Evolutionary conservation across 179 eudicot species (phyloP).

Genomic region (Vitellaria paradoxa): DNA sequence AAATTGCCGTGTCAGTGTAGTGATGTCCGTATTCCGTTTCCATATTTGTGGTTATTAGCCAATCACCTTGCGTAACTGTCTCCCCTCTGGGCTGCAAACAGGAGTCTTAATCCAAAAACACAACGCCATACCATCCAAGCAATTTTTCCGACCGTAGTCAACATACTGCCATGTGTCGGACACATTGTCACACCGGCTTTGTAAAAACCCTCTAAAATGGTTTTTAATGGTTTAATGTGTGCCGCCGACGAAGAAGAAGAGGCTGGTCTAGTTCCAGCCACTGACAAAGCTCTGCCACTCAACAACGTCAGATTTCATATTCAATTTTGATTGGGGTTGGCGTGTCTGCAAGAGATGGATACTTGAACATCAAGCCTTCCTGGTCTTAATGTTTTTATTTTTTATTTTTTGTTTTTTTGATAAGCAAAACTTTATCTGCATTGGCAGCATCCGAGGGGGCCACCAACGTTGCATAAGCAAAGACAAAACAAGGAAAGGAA

Average conservation of each 20-base stretch:
- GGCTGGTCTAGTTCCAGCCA: conserved; percentile 19
- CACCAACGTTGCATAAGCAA: no score
- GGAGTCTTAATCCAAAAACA: conserved; percentile 35
- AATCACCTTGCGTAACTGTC: conserved; percentile 39
- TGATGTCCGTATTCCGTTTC: no score
- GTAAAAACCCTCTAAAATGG: conserved; percentile 30
- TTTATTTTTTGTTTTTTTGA: no score
- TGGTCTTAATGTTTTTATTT: no score
- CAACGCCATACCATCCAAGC: conserved; percentile 27
- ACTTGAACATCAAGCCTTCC: no score
- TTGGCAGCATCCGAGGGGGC: no score
- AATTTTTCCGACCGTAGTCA: conserved; percentile 32
- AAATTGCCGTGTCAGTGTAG: no score
- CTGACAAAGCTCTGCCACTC: conserved; percentile 42
- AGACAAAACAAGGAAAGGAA: no score
- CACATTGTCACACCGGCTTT: conserved; percentile 26
- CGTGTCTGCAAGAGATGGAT: no score
- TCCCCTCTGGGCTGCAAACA: conserved; percentile 59
- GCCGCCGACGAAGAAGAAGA: conserved; percentile 40
- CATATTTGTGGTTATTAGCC: no score
- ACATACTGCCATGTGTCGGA: conserved; percentile 32
- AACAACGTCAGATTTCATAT: conserved; percentile 16
- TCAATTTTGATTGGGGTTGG: no score
- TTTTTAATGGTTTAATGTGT: conserved; percentile 22
- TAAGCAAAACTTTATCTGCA: no score